A percentile compares a stretch with the other conserved stretches of the same genome.
These are phyloP conservation scores for Plasmodium coatneyi DNA, from an alignment of 169 alveolate species.

Conservation along the genomic window DNA sequence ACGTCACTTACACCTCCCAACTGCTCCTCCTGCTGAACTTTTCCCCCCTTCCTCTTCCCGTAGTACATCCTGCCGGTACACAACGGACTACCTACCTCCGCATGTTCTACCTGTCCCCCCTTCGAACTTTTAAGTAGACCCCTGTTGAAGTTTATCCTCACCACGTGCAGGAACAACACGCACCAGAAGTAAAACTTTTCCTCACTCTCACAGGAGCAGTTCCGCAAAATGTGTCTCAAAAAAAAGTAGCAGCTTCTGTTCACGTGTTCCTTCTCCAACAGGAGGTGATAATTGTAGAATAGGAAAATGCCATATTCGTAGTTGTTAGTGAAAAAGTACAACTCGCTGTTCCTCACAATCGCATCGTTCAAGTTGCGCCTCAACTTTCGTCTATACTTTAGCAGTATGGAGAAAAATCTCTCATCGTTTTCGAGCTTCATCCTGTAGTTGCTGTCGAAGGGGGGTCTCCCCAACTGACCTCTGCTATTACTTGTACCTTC, in stretches of 20 bases:
- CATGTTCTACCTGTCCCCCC: not conserved
- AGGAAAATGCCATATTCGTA: constrained; percentile 42
- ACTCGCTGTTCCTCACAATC: constrained; percentile 26
- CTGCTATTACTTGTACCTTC: not conserved
- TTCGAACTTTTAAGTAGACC: not conserved
- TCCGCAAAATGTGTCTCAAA: constrained; percentile 12
- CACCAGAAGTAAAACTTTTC: constrained; percentile 70
- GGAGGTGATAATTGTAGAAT: constrained; percentile 54
- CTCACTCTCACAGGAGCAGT: constrained; percentile 28
- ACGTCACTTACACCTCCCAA: not conserved
- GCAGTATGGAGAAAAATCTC: not conserved
- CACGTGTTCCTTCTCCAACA: constrained; percentile 1
- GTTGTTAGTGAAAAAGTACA: constrained; percentile 34
- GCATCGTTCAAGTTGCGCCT: constrained; percentile 30
- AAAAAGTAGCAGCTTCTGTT: constrained; percentile 13
- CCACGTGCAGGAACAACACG: constrained; percentile 13
- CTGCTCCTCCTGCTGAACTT: not conserved
- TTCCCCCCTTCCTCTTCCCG: not conserved
- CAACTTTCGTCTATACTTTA: constrained; percentile 14
- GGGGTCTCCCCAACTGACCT: not conserved
- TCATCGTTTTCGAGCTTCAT: not conserved
- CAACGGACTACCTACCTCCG: not conserved
- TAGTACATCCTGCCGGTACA: not conserved
- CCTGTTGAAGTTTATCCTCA: constrained; percentile 28
- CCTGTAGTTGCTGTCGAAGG: not conserved